Evolutionary conservation across 108 stramenopile genomes (phyloP).

Genomic region (Nitzschia putrida): DNA sequence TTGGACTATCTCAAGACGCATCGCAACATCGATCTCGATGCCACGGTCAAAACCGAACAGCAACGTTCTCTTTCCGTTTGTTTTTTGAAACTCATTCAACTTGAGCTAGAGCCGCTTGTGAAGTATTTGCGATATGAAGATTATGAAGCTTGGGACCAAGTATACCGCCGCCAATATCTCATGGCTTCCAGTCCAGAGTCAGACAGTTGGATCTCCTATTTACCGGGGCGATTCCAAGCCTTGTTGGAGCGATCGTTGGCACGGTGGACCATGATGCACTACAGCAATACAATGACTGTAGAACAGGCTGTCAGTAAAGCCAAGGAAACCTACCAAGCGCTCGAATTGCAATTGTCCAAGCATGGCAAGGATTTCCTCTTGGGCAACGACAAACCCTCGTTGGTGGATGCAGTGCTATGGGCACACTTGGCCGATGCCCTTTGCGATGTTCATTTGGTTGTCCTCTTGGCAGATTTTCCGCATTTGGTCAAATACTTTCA

Average conservation of each 20-base stretch:
- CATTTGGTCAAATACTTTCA: conserved; percentile 61
- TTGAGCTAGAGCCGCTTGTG: conserved; percentile 48
- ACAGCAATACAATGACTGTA: conserved; percentile 34
- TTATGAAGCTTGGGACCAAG: conserved; percentile 65
- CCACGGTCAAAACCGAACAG: conserved; percentile 19
- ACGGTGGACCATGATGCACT: conserved; percentile 25
- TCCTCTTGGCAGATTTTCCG: conserved; percentile 57
- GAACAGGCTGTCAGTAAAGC: conserved; percentile 50
- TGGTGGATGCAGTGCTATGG: conserved; percentile 65
- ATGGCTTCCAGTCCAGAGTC: conserved; percentile 27
- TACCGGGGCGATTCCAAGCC: conserved; percentile 61
- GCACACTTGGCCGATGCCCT: conserved; percentile 73
- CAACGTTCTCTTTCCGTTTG: conserved; percentile 25
- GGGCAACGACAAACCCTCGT: conserved; percentile 48
- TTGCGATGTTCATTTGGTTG: conserved; percentile 67
- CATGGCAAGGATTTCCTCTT: conserved; percentile 39
- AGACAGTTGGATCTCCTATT: conserved; percentile 12
- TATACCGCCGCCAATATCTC: conserved; percentile 58
- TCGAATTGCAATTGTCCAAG: conserved; percentile 47
- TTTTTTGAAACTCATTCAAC: conserved; percentile 46
- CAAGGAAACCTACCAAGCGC: conserved; percentile 42
- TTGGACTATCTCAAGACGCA: conserved; percentile 54
- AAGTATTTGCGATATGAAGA: conserved; percentile 62
- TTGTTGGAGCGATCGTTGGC: conserved; percentile 49
- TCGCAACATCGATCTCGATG: conserved; percentile 32